Conservation (phyloP, 371 early-diverging fungal species). For the Zychaea mexicana region DNA sequence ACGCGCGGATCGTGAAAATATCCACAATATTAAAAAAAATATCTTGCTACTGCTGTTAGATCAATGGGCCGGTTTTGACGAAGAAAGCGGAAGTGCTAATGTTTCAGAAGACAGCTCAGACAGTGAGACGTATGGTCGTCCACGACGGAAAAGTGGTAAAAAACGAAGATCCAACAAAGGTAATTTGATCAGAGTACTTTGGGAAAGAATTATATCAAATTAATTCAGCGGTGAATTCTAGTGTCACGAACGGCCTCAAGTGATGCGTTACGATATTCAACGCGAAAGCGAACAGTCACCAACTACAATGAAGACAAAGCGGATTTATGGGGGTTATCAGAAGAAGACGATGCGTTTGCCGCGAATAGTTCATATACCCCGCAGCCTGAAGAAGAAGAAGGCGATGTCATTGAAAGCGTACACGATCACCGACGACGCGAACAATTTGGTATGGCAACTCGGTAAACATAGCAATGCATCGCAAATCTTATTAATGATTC, state of each 20-base stretch:
- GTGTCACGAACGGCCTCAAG: conserved; percentile 24
- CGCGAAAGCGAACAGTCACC: conserved; percentile 45
- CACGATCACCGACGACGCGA: conserved; percentile 56
- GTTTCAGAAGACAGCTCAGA: conserved; percentile 10
- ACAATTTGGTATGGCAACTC: conserved; percentile 13
- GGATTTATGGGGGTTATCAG: conserved; percentile 46
- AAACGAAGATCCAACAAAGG: conserved; percentile 4
- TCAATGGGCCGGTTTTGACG: conserved; percentile 9
- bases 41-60: too few species aligned
- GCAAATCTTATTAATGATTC: neutral
- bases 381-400: conserved; percentile 41
- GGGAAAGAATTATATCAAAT: neutral
- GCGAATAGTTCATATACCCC: conserved; percentile 18
- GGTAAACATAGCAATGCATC: neutral
- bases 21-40: too few species aligned
- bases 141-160: conserved; percentile 15
- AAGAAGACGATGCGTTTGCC: conserved; percentile 31
- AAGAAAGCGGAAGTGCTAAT: conserved; percentile 3
- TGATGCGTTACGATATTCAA: conserved; percentile 50
- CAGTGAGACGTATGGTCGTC: conserved; percentile 10
- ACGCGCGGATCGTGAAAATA: too few species aligned
- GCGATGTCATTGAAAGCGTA: conserved; percentile 67
- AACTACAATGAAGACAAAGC: conserved; percentile 56
- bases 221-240: too few species aligned
- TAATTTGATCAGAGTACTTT: conserved; percentile 2